Conservation (phyloP, 257 asterid genomes). For the Salvia splendens region DNA sequence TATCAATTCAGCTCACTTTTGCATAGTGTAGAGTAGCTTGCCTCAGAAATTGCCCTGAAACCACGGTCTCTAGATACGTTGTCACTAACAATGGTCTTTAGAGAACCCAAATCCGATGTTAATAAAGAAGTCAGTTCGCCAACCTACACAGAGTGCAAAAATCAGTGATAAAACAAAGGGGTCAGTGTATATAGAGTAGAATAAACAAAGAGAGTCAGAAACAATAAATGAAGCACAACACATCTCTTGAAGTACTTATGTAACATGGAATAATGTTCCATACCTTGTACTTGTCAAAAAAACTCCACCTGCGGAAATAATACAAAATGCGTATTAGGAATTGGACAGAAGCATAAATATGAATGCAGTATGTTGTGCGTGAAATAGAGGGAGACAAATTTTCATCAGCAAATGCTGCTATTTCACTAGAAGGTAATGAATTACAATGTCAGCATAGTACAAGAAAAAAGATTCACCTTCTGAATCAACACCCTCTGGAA, state of each 20-base stretch:
- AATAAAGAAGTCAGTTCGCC: constrained; percentile 89
- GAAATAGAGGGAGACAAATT: constrained; percentile 4
- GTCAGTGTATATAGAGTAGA: constrained; percentile 1
- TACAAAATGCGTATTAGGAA: constrained; percentile 30
- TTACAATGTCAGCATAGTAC: background rate
- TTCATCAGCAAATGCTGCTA: background rate
- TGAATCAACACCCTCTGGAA: constrained; percentile 88
- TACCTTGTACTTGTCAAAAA: constrained; percentile 93
- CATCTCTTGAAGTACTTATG: background rate
- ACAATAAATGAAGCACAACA: background rate
- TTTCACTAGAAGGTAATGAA: background rate
- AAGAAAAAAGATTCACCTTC: constrained; percentile 56
- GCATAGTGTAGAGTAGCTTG: constrained; percentile 77
- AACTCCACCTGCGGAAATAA: constrained; percentile 75
- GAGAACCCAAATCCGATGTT: constrained; percentile 90
- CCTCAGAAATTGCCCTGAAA: constrained; percentile 97
- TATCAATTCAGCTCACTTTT: constrained; percentile 63
- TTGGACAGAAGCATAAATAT: constrained; percentile 5
- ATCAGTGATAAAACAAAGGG: constrained; percentile 18
- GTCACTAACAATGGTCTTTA: constrained; percentile 83
- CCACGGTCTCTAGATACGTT: constrained; percentile 98
- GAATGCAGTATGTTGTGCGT: background rate
- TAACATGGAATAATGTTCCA: constrained; percentile 27
- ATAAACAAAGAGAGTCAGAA: constrained; percentile 1
- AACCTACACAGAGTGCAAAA: constrained; percentile 54